Conservation (phyloP, 1,284 basidiomycete genomes). For the Cryptococcus sp. region DNA sequence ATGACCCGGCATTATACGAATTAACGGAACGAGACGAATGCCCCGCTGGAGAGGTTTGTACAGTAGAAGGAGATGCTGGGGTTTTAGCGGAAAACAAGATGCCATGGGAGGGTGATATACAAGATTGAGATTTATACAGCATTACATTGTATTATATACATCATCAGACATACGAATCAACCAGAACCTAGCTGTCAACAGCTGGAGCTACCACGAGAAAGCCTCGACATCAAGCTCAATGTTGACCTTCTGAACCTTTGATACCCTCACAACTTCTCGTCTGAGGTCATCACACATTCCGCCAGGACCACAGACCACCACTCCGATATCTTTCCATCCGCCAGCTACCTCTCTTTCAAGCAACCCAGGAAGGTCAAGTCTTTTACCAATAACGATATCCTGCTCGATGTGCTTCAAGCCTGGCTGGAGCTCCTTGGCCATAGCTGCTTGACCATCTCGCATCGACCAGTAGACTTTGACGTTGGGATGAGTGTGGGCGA, state of each 20-base stretch:
- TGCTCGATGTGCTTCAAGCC: background rate
- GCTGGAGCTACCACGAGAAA: conserved; percentile 5
- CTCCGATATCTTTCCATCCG: conserved; percentile 6
- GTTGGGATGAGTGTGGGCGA: conserved; percentile 6
- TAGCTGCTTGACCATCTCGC: background rate
- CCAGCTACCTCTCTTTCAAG: conserved; percentile 4
- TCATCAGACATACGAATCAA: background rate
- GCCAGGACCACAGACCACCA: conserved; percentile 11
- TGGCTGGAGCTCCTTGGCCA: background rate
- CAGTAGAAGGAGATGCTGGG: background rate
- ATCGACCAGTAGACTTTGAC: conserved; percentile 6
- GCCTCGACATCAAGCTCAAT: conserved; percentile 9
- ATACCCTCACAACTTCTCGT: conserved; percentile 3
- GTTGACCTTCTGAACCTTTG: conserved; percentile 4
- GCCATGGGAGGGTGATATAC: background rate
- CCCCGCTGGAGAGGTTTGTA: background rate
- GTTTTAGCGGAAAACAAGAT: background rate
- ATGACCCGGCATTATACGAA: background rate
- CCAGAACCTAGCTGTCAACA: too few species aligned
- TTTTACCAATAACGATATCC: conserved; percentile 3
- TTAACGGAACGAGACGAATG: background rate
- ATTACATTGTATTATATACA: background rate
- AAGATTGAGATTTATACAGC: background rate
- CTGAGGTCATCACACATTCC: conserved; percentile 12
- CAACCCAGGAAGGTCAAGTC: conserved; percentile 6